Percentiles rank a stretch among this genome's conserved stretches.
These are phyloP conservation scores for Mucuna pruriens DNA, from an alignment of 306 rosid genomes.

Conservation along the genomic window DNA sequence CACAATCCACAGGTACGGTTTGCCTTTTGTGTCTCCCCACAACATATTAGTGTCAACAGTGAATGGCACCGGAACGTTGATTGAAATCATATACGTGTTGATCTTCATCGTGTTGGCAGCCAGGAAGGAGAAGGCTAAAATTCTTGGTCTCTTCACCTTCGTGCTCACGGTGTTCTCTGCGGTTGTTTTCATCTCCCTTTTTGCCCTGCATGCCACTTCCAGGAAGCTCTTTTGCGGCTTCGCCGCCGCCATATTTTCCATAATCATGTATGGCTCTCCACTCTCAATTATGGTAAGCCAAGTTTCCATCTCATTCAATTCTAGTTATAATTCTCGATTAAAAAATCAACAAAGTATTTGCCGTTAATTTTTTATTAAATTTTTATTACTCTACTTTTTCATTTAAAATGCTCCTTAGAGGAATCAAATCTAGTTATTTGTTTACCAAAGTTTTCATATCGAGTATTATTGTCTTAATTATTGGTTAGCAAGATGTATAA, in stretches of 20 bases:
- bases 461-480: neutral
- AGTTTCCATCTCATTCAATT: neutral
- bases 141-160: conserved; percentile 50
- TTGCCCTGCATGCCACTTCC: conserved; percentile 57
- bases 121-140: conserved; percentile 64
- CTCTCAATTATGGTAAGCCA: conserved; percentile 81
- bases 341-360: neutral
- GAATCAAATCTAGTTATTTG: conserved; percentile 9
- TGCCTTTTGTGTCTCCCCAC: conserved; percentile 86
- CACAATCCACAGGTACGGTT: conserved; percentile 69
- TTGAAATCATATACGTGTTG: conserved; percentile 70
- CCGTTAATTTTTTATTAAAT: neutral
- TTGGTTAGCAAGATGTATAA: neutral
- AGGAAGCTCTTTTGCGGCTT: conserved; percentile 82
- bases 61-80: conserved; percentile 77
- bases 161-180: conserved; percentile 54
- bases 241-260: conserved; percentile 73
- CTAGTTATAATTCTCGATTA: neutral
- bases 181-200: conserved; percentile 77
- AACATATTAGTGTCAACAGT: conserved; percentile 77
- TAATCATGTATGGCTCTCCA: conserved; percentile 92
- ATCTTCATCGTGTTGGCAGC: conserved; percentile 60
- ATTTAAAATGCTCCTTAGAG: too few relatives aligned
- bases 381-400: neutral
- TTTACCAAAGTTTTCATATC: neutral